These are phyloP conservation scores for Trichophyton simii DNA, from an alignment of 2,329 filamentous ascomycete species.

Conservation along the genomic window DNA sequence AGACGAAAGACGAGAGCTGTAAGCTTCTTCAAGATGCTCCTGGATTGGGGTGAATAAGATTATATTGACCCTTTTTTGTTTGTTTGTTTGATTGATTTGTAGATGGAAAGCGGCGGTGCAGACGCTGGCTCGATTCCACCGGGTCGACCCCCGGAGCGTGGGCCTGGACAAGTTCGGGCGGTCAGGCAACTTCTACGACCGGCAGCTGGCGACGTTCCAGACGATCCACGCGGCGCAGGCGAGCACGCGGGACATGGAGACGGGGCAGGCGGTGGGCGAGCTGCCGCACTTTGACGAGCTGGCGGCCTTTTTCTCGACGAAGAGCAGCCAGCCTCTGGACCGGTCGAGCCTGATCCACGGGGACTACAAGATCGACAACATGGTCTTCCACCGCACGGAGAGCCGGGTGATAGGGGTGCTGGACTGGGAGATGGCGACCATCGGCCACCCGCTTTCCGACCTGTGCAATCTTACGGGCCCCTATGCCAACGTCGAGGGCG, in stretches of 20 bases:
- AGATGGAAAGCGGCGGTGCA: slow-evolving; percentile 73
- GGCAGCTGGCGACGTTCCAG: slow-evolving; percentile 73
- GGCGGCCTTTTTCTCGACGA: slow-evolving; percentile 62
- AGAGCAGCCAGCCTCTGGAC: slow-evolving; percentile 59
- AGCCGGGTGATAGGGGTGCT: slow-evolving; percentile 81
- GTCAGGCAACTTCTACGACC: slow-evolving; percentile 63
- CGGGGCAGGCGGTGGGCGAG: slow-evolving; percentile 60
- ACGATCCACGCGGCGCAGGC: slow-evolving; percentile 70
- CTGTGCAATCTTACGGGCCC: slow-evolving; percentile 59
- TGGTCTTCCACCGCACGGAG: slow-evolving; percentile 81
- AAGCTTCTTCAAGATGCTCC: slow-evolving; percentile 15
- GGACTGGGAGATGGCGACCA: slow-evolving; percentile 97
- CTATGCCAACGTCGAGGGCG: slow-evolving; percentile 26
- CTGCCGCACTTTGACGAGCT: slow-evolving; percentile 76
- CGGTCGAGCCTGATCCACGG: slow-evolving; percentile 74
- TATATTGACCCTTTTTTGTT: no score
- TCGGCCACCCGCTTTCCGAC: slow-evolving; percentile 91
- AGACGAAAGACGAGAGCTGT: slow-evolving; percentile 60
- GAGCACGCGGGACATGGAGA: slow-evolving; percentile 61
- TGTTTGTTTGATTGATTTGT: background rate
- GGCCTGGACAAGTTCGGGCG: slow-evolving; percentile 64
- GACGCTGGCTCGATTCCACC: slow-evolving; percentile 76
- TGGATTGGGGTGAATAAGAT: no score
- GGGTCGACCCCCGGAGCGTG: slow-evolving; percentile 53
- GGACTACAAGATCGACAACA: slow-evolving; percentile 90